These are phyloP conservation scores for Penicillium bovifimosum DNA, from an alignment of 495 filamentous ascomycete genomes.

Conservation along the genomic window DNA sequence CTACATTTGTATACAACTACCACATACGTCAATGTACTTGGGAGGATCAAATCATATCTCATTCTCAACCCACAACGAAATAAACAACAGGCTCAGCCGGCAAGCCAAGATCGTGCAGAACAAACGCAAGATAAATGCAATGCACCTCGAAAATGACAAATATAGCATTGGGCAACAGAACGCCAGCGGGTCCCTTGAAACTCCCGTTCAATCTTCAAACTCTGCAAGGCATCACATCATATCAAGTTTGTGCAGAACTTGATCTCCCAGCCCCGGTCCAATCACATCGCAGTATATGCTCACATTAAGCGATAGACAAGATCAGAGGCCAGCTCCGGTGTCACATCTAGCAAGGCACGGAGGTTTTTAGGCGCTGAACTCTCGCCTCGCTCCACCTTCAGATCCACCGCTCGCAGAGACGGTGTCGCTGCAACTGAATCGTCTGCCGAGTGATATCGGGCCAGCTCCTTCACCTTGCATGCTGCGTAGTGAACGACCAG, in stretches of 20 bases:
- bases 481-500: slow-evolving; percentile 42
- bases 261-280: slow-evolving; percentile 2
- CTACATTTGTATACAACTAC: too few relatives aligned
- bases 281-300: slow-evolving; percentile 9
- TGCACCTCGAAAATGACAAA: slow-evolving; percentile 8
- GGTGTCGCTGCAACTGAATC: slow-evolving; percentile 27
- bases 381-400: slow-evolving; percentile 13
- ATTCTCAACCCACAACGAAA: not conserved
- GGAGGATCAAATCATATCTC: not conserved
- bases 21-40: too few relatives aligned
- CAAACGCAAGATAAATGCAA: slow-evolving; percentile 10
- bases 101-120: not conserved
- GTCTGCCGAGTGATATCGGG: slow-evolving; percentile 31
- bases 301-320: slow-evolving; percentile 45
- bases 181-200: not conserved
- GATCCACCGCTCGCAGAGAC: slow-evolving; percentile 15
- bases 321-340: slow-evolving; percentile 42
- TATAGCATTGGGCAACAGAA: slow-evolving; percentile 4
- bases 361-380: slow-evolving; percentile 27
- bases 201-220: not conserved
- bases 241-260: slow-evolving; percentile 1
- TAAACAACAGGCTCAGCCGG: not conserved
- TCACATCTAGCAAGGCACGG: slow-evolving; percentile 34
- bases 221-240: slow-evolving; percentile 3
- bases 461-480: slow-evolving; percentile 41